Conservation (phyloP, 179 eudicot genomes). For the Beta macrorhiza region DNA sequence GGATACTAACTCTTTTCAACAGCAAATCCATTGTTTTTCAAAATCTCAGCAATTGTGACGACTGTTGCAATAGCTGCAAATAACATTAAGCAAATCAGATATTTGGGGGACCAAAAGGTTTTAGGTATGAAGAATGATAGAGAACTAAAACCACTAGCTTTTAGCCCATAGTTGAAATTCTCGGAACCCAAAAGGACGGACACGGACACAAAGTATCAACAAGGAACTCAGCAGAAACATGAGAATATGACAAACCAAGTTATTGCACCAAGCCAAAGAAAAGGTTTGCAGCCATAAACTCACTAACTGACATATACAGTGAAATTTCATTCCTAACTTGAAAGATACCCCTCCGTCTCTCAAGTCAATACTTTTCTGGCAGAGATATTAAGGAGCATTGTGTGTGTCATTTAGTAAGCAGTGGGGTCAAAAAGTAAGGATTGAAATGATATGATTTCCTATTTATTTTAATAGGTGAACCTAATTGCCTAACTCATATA, state of each 20-base stretch:
- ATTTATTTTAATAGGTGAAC: too few relatives aligned
- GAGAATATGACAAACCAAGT: neutral
- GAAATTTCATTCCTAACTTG: too few relatives aligned
- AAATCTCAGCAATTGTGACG: conserved; percentile 76
- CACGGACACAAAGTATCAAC: too few relatives aligned
- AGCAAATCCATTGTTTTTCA: conserved; percentile 87
- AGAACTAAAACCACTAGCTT: neutral
- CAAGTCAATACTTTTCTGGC: too few relatives aligned
- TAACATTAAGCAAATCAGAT: conserved; percentile 11
- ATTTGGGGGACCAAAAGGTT: neutral
- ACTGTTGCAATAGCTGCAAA: conserved; percentile 84
- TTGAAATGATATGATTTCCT: too few relatives aligned
- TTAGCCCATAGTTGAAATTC: neutral
- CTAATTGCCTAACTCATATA: too few relatives aligned
- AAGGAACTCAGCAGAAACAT: neutral
- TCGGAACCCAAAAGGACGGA: neutral
- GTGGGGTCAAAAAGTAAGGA: too few relatives aligned
- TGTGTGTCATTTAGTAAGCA: too few relatives aligned
- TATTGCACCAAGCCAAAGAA: neutral
- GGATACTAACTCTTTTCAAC: conserved; percentile 66
- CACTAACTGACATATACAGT: too few relatives aligned
- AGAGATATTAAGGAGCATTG: too few relatives aligned
- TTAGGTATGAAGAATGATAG: neutral
- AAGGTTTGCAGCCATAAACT: neutral
- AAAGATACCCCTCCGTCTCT: too few relatives aligned